Evolutionary conservation across 2,329 filamentous ascomycete species (phyloP).

Genomic region (Penicillium sp.): DNA sequence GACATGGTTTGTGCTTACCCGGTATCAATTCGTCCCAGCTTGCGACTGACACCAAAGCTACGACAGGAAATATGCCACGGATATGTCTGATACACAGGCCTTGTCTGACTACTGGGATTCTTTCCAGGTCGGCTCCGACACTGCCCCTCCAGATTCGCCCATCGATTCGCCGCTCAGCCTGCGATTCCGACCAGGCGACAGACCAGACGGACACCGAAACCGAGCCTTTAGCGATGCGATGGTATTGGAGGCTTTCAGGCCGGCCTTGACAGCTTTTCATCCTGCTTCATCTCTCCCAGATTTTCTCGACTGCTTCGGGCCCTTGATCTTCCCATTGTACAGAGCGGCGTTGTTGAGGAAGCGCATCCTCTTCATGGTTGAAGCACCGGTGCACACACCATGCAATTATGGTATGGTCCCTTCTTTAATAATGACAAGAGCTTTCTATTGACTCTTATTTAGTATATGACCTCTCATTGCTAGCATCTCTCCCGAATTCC

Average conservation of each 20-base stretch:
- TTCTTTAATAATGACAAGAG: background rate
- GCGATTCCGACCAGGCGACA: conserved; percentile 52
- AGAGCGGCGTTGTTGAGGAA: conserved; percentile 81
- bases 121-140: conserved; percentile 36
- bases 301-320: conserved; percentile 79
- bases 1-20: conserved; percentile 54
- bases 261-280: conserved; percentile 71
- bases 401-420: conserved; percentile 75
- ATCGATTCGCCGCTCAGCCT: conserved; percentile 50
- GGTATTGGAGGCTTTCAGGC: conserved; percentile 38
- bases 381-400: conserved; percentile 75
- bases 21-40: background rate
- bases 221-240: conserved; percentile 43
- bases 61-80: conserved; percentile 54
- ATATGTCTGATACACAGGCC: conserved; percentile 58
- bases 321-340: conserved; percentile 85
- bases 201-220: conserved; percentile 27
- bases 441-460: conserved; percentile 15
- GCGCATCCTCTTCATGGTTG: conserved; percentile 78
- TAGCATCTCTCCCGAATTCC: conserved; percentile 79
- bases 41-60: conserved; percentile 8
- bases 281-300: conserved; percentile 77
- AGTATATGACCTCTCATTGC: conserved; percentile 93
- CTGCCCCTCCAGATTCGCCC: conserved; percentile 44
- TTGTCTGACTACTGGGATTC: conserved; percentile 78